These are phyloP conservation scores for Cercospora canescens DNA, from an alignment of 2,329 filamentous ascomycete species.

Conservation along the genomic window DNA sequence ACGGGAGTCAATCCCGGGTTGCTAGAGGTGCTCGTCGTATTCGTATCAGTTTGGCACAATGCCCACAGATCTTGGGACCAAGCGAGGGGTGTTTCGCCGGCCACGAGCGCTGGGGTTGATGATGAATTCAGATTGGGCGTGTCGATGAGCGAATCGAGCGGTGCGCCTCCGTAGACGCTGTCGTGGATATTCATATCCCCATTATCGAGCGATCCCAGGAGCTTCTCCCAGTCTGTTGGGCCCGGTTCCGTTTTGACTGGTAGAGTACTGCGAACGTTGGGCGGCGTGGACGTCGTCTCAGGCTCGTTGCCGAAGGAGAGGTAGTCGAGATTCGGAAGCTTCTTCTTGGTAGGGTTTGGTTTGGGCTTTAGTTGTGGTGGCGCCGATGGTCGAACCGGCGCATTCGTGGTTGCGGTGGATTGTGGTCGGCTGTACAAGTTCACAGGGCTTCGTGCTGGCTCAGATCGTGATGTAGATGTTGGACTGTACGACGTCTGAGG, in stretches of 20 bases:
- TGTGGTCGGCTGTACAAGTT: conserved; percentile 34
- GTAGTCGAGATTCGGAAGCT: conserved; percentile 48
- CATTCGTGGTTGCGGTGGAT: conserved; percentile 16
- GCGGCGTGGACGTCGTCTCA: conserved; percentile 16
- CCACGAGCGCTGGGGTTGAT: conserved; percentile 23
- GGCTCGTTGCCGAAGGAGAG: conserved; percentile 47
- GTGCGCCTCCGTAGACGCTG: conserved; percentile 72
- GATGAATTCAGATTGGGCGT: conserved; percentile 40
- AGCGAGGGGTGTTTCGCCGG: conserved; percentile 13
- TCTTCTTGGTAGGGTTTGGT: conserved; percentile 15
- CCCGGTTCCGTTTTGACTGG: conserved; percentile 45
- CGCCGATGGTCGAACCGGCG: conserved; percentile 28
- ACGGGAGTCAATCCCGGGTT: conserved; percentile 17
- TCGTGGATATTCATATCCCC: conserved; percentile 83
- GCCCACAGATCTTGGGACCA: conserved; percentile 36
- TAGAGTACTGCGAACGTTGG: conserved; percentile 20
- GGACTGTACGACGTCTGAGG: conserved; percentile 43
- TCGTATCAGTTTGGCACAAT: conserved; percentile 30
- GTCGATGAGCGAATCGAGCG: conserved; percentile 46
- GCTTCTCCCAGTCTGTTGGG: conserved; percentile 76
- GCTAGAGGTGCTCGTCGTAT: conserved; percentile 14
- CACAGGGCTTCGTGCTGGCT: conserved; percentile 48
- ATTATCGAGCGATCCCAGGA: conserved; percentile 76
- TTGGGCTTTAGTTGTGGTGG: conserved; percentile 23
- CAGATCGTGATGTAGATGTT: conserved; percentile 45